A percentile compares a stretch with the other conserved stretches of the same genome.
phyloP scores from a whole-genome alignment of 1,284 basidiomycete genomes.

The Trametes versicolor region DNA sequence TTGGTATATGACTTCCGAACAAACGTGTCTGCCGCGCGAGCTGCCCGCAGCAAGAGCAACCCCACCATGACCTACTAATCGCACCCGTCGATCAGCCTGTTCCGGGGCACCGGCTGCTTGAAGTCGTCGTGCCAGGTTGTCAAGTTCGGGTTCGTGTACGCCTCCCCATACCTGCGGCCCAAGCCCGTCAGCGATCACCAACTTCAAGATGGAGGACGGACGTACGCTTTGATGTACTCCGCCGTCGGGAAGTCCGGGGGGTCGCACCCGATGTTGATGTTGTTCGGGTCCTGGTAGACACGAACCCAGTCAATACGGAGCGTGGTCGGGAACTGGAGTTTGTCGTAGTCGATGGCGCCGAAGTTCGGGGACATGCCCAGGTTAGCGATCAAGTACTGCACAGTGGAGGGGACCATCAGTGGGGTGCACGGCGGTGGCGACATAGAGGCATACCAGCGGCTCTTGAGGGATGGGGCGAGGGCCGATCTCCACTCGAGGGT shows the following conservation, averaged over 20 bases:
- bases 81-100: conserved; percentile 39
- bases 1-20: background rate
- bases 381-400: conserved; percentile 80
- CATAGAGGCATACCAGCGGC: conserved; percentile 68
- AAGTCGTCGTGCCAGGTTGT: conserved; percentile 50
- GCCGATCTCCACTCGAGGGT: conserved; percentile 72
- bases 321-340: conserved; percentile 73
- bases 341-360: conserved; percentile 69
- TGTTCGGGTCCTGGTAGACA: conserved; percentile 77
- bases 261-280: conserved; percentile 85
- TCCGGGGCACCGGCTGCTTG: conserved; percentile 48
- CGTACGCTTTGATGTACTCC: conserved; percentile 77
- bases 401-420: conserved; percentile 7
- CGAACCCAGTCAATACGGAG: conserved; percentile 88
- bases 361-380: conserved; percentile 86
- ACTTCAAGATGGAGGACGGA: too few relatives aligned
- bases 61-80: background rate
- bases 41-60: conserved; percentile 2
- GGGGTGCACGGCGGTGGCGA: background rate
- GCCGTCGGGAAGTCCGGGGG: conserved; percentile 82
- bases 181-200: background rate
- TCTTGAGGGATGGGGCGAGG: conserved; percentile 84
- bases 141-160: conserved; percentile 50
- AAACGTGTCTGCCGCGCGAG: background rate
- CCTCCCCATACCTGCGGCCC: conserved; percentile 43